Evolutionary conservation across 2,329 filamentous ascomycete species (phyloP), one percentile per base, ranked within the genome.

Genomic region (Cercospora zeae-maydis): DNA sequence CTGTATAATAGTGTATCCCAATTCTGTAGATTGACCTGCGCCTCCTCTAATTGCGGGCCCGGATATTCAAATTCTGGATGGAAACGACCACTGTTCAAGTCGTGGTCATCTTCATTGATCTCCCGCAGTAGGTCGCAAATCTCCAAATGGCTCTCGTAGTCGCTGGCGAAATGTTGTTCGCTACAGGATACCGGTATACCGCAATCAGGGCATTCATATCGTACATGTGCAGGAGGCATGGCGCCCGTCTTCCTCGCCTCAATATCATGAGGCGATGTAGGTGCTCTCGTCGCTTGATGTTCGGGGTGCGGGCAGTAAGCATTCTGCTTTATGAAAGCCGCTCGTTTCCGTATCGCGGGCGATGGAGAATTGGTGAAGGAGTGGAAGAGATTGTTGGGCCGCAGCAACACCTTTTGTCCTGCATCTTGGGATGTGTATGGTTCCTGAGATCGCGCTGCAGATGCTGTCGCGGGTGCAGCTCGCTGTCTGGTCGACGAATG

Each of bases 1-100:
- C 92, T 96, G 75, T 96, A 99, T 73, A 99, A 81, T 71, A 96
- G 91, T 0, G 95, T 98, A 77, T 99, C 95, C 95, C 95, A 99
- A 76, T 96, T 99, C 47, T 90, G 96, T 90, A 99, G 93, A 78
- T 99, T 99, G 69, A 97, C 86, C 68, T 95, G 83, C 34, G 92
- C 91, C 75, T 97, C 93, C 68, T 97, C 93, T 75, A 97, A 87
- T 79, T 97, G 93, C 59, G 88, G 83, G 13, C 89, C 91, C 0
- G 95, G 92, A 74, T 96, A 96, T 65, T 93, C 87, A 73, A 96
- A 98, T 76, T 99, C 96, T 13, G 90, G 88, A 77, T 99, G 99
- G 76, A 92, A 89, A 30, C 95, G 86, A 3, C 95, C 95, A 16
- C 92, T 96, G 56, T 90, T 84, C 69, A 99, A 79, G 76, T 99